phyloP scores from a whole-genome alignment of 768 basidiomycete species.

The Xerocomus brunneocitrinus region DNA sequence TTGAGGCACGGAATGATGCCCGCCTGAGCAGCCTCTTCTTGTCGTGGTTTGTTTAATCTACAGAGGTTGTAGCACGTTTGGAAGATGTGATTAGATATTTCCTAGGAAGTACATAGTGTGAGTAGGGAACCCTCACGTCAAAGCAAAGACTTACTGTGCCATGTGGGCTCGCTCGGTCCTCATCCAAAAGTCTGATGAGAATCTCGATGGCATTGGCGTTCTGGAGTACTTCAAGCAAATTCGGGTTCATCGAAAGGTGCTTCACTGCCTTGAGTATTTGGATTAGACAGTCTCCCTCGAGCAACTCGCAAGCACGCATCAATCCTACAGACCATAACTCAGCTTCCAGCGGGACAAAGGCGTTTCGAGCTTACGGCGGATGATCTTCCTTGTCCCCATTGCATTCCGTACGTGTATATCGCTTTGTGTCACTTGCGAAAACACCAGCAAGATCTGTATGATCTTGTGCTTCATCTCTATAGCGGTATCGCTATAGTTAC shows the following conservation, averaged over 20 bases:
- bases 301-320: slow-evolving; percentile 78
- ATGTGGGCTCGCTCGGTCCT: slow-evolving; percentile 72
- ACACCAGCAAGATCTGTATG: slow-evolving; percentile 82
- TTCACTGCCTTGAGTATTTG: slow-evolving; percentile 92
- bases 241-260: slow-evolving; percentile 91
- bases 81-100: slow-evolving; percentile 96
- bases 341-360: slow-evolving; percentile 2
- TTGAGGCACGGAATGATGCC: slow-evolving; percentile 92
- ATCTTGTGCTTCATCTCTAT: slow-evolving; percentile 83
- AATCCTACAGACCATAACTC: slow-evolving; percentile 50
- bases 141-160: slow-evolving; percentile 57
- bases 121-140: not conserved
- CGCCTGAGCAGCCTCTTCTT: slow-evolving; percentile 95
- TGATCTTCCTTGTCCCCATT: slow-evolving; percentile 82
- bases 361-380: slow-evolving; percentile 62
- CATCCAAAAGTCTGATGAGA: slow-evolving; percentile 78
- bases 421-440: slow-evolving; percentile 94
- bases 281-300: slow-evolving; percentile 86
- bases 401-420: slow-evolving; percentile 93
- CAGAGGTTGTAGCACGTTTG: slow-evolving; percentile 97
- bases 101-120: slow-evolving; percentile 41
- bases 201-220: slow-evolving; percentile 94
- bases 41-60: slow-evolving; percentile 87
- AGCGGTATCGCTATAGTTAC: slow-evolving; percentile 58
- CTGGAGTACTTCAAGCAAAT: slow-evolving; percentile 86